Evolutionary conservation across 1,284 basidiomycete genomes (phyloP).

Genomic region (Papiliotrema flavescens): DNA sequence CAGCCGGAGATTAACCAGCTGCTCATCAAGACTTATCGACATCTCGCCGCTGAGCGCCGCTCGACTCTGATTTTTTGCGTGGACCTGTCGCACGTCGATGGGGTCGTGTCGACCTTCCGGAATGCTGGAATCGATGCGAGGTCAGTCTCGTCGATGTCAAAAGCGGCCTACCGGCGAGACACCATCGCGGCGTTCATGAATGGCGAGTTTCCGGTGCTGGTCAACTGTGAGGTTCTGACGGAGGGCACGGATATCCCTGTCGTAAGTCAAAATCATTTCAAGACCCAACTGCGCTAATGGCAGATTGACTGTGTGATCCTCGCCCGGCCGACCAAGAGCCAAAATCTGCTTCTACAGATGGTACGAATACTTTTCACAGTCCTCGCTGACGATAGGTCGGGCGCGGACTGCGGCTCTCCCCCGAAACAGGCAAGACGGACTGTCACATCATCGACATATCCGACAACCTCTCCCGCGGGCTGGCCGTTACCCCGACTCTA

Average conservation of each 20-base stretch:
- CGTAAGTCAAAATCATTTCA: constrained; percentile 17
- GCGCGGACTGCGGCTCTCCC: constrained; percentile 82
- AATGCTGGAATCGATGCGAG: constrained; percentile 79
- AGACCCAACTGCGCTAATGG: not conserved
- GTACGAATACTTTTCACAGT: constrained; percentile 48
- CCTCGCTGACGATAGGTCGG: constrained; percentile 49
- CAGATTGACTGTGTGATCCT: constrained; percentile 85
- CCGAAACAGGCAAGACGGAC: constrained; percentile 73
- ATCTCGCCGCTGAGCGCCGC: constrained; percentile 67
- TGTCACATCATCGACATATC: constrained; percentile 92
- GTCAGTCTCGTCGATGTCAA: constrained; percentile 70
- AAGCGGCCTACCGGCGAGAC: constrained; percentile 60
- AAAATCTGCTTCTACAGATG: constrained; percentile 92
- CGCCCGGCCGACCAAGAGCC: constrained; percentile 79
- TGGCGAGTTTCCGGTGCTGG: constrained; percentile 75
- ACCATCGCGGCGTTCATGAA: constrained; percentile 67
- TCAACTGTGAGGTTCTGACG: constrained; percentile 91
- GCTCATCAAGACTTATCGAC: constrained; percentile 74
- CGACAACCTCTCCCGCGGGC: constrained; percentile 66
- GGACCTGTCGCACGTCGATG: constrained; percentile 75
- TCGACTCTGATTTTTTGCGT: constrained; percentile 92
- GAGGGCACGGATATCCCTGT: constrained; percentile 89
- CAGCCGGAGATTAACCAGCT: constrained; percentile 69
- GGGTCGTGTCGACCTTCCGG: constrained; percentile 70
- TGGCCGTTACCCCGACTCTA: constrained; percentile 77